A percentile compares a stretch with the other conserved stretches of the same genome.
Conservation (phyloP, 2,329 filamentous ascomycete genomes). For the Aspergillus sp. region DNA sequence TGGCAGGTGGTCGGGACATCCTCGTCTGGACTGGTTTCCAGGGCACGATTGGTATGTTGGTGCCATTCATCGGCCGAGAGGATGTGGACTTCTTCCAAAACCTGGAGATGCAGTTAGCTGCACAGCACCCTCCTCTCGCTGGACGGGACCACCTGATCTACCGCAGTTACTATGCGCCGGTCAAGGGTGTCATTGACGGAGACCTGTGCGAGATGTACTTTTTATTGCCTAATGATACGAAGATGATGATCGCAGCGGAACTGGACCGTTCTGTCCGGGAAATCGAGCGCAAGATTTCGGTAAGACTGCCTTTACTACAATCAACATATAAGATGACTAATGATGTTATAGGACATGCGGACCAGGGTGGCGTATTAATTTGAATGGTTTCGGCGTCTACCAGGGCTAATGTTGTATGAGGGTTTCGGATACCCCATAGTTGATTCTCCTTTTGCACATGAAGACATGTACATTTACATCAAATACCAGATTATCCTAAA, state of each 20-base stretch:
- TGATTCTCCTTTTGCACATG: slow-evolving; percentile 8
- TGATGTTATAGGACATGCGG: slow-evolving; percentile 53
- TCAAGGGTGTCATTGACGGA: slow-evolving; percentile 95
- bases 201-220: slow-evolving; percentile 93
- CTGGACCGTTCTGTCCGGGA: slow-evolving; percentile 86
- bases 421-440: slow-evolving; percentile 30
- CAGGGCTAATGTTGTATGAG: slow-evolving; percentile 18
- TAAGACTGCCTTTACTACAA: slow-evolving; percentile 35
- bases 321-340: slow-evolving; percentile 13
- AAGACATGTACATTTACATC: background rate
- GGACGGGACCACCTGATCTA: slow-evolving; percentile 96
- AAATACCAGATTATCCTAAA: background rate
- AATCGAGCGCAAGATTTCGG: slow-evolving; percentile 93
- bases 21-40: slow-evolving; percentile 92
- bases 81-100: slow-evolving; percentile 98
- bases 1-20: slow-evolving; percentile 88
- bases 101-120: slow-evolving; percentile 82
- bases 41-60: slow-evolving; percentile 88
- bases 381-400: slow-evolving; percentile 27
- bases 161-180: slow-evolving; percentile 90
- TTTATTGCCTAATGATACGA: slow-evolving; percentile 80
- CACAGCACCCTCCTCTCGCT: slow-evolving; percentile 82
- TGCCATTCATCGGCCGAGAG: slow-evolving; percentile 88
- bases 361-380: slow-evolving; percentile 58
- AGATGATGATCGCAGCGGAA: slow-evolving; percentile 92